A percentile compares a stretch with the other conserved stretches of the same genome.
phyloP scores from a whole-genome alignment of 2,329 filamentous ascomycete genomes.

The Calonectria crousiana region DNA sequence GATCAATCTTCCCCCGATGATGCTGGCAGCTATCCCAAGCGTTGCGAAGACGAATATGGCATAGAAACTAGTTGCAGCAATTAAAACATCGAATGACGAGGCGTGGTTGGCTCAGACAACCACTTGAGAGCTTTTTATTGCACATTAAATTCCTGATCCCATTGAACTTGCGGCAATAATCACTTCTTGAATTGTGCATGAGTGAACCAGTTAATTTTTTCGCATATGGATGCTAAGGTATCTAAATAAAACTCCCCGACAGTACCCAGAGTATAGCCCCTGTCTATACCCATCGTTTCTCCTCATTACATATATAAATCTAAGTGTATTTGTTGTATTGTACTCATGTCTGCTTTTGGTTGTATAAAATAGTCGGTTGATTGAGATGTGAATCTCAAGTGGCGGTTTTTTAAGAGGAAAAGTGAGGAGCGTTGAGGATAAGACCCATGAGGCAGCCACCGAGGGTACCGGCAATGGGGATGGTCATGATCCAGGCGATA shows the following conservation, averaged over 20 bases:
- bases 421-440: slow-evolving; percentile 55
- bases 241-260: neutral
- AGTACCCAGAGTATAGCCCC: slow-evolving; percentile 4
- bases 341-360: slow-evolving; percentile 1
- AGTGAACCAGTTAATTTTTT: slow-evolving; percentile 10
- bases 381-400: neutral
- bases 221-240: slow-evolving; percentile 12
- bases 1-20: neutral
- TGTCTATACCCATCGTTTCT: slow-evolving; percentile 11
- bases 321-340: neutral
- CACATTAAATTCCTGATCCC: too few species aligned
- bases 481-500: slow-evolving; percentile 69
- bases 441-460: slow-evolving; percentile 56
- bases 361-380: neutral
- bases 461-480: slow-evolving; percentile 56
- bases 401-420: slow-evolving; percentile 27
- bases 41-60: neutral
- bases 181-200: neutral
- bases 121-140: neutral
- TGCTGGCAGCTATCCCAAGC: too few species aligned
- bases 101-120: neutral
- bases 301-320: slow-evolving; percentile 17
- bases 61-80: too few species aligned
- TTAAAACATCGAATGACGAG: too few species aligned
- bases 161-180: neutral